Evolutionary conservation across 176 grass and related monocot genomes (phyloP).

Genomic region (Avena insularis): DNA sequence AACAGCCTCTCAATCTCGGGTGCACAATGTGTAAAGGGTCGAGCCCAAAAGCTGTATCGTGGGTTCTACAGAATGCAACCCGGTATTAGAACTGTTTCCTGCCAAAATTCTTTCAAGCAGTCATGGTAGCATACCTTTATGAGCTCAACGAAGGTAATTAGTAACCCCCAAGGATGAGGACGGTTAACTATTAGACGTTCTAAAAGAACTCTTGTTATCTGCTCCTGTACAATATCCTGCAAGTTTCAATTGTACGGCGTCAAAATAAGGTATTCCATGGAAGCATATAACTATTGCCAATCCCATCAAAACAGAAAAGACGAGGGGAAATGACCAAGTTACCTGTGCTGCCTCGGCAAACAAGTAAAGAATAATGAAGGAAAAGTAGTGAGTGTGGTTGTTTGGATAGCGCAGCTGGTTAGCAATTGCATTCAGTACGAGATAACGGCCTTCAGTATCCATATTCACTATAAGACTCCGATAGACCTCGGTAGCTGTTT

Average conservation of each 20-base stretch:
- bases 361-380: constrained; percentile 91
- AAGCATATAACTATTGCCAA: constrained; percentile 13
- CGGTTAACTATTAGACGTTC: constrained; percentile 92
- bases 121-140: constrained; percentile 73
- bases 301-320: neutral
- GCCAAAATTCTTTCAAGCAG: neutral
- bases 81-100: constrained; percentile 1
- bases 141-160: constrained; percentile 93
- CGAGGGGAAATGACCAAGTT: neutral
- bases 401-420: constrained; percentile 96
- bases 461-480: constrained; percentile 85
- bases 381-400: constrained; percentile 96
- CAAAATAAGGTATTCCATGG: constrained; percentile 18
- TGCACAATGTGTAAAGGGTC: constrained; percentile 75
- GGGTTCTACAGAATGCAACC: constrained; percentile 61
- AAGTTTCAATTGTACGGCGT: neutral
- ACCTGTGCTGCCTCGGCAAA: constrained; percentile 85
- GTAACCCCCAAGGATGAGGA: constrained; percentile 95
- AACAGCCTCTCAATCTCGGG: constrained; percentile 94
- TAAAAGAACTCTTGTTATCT: constrained; percentile 94
- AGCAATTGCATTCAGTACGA: constrained; percentile 85
- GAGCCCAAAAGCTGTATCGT: constrained; percentile 88
- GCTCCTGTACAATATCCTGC: constrained; percentile 94
- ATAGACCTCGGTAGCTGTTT: constrained; percentile 81
- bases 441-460: constrained; percentile 88